A percentile compares a stretch with the other conserved stretches of the same genome.
Conservation (phyloP, 768 basidiomycete genomes). For the Pleurotus platypus region DNA sequence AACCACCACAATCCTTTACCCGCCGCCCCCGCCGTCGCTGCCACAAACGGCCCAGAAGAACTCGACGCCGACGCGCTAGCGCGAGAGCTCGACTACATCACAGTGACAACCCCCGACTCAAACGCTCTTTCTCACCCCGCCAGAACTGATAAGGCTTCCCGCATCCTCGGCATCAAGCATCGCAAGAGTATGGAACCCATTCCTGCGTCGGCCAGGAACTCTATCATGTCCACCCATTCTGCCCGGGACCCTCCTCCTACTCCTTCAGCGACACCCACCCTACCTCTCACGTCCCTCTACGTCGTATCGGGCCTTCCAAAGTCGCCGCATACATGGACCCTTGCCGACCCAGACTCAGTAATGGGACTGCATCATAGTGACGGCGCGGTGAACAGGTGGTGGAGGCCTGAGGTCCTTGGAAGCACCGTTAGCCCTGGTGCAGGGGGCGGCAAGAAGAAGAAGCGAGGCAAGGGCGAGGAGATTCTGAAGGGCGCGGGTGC, state of each 20-base stretch:
- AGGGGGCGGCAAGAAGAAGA: slow-evolving; percentile 76
- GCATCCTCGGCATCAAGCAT: slow-evolving; percentile 73
- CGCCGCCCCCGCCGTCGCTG: neutral
- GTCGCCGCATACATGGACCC: slow-evolving; percentile 86
- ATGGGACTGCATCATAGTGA: slow-evolving; percentile 79
- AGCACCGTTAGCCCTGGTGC: slow-evolving; percentile 84
- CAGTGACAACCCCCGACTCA: slow-evolving; percentile 28
- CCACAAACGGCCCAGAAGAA: slow-evolving; percentile 20
- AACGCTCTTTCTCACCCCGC: slow-evolving; percentile 28
- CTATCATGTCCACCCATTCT: slow-evolving; percentile 75
- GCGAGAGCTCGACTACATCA: slow-evolving; percentile 76
- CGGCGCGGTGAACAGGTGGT: slow-evolving; percentile 85
- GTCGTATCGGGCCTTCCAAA: slow-evolving; percentile 88
- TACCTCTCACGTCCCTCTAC: slow-evolving; percentile 80
- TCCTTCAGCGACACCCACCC: slow-evolving; percentile 62
- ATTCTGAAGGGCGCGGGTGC: slow-evolving; percentile 74
- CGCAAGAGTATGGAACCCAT: slow-evolving; percentile 82
- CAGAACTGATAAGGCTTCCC: slow-evolving; percentile 71
- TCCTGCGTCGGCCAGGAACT: slow-evolving; percentile 71
- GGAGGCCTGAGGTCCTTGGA: slow-evolving; percentile 88
- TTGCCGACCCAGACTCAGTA: slow-evolving; percentile 81
- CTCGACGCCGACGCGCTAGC: slow-evolving; percentile 46
- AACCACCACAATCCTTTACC: slow-evolving; percentile 23
- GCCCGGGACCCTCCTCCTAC: slow-evolving; percentile 52
- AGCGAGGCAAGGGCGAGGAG: slow-evolving; percentile 60